Evolutionary conservation across 805 yeast genomes (phyloP), one percentile per base, ranked within the genome.

Genomic region (Pichia scutulata): DNA sequence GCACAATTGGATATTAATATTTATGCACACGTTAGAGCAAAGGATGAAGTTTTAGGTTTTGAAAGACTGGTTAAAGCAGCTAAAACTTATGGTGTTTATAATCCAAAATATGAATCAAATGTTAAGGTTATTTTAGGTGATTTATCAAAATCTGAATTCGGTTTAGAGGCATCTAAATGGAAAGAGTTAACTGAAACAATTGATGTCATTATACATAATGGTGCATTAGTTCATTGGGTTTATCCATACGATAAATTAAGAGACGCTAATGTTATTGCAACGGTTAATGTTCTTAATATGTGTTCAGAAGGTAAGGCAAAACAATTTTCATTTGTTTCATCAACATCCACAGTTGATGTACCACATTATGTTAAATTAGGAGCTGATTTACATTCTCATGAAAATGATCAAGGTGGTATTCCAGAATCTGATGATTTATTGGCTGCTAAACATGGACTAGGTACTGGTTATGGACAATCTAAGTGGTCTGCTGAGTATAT

Each of bases 211-310:
- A 79, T 93, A 54, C 99, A 93, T 68, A 93, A 93, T 60, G 99
- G 98, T 72, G 99, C 99, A 18, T 74, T 90, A 54, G 99, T 93
- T 39, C 99, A 93, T 67, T 93, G 99, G 99, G 97, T 90, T 2
- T 93, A 86, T 66, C 98, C 99, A 25, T 93, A 93, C 69, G 71
- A 84, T 44, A 87, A 86, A 57, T 73, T 93, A 61, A 80, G 98
- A 60, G 96, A 88, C 57, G 93, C 98, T 33, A 93, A 93, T 63
- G 99, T 95, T 30, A 70, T 90, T 52, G 82, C 96, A 42, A 86
- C 98, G 0, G 69, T 92, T 52, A 86, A 90, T 60, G 88, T 89
- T 10, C 72, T 93, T 78, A 81, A 81, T 62, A 68, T 90, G 59
- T 83, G 93, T 60, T 77, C 81, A 8, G 70, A 74, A 41, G 96